phyloP scores from a whole-genome alignment of 2,329 filamentous ascomycete species.

The Albifimbria verrucaria region DNA sequence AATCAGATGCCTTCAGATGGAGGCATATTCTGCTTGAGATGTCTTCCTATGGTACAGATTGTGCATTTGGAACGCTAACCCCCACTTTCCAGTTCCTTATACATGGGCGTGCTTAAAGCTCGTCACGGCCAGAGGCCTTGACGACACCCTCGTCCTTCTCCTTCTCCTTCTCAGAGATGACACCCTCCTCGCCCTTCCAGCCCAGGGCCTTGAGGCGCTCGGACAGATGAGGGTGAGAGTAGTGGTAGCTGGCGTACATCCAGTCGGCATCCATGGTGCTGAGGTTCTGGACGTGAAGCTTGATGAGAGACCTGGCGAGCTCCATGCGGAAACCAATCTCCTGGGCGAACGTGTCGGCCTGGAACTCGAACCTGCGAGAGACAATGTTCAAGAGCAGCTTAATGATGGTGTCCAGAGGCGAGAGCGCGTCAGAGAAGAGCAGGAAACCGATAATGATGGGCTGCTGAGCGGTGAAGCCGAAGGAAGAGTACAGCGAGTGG shows the following conservation, averaged over 20 bases:
- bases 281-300: conserved; percentile 96
- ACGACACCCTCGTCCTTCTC: conserved; percentile 43
- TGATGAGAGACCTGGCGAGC: conserved; percentile 85
- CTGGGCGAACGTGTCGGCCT: conserved; percentile 88
- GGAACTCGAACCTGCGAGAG: conserved; percentile 91
- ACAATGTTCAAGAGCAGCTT: conserved; percentile 96
- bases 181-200: conserved; percentile 66
- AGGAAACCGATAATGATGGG: conserved; percentile 98
- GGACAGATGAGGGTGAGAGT: conserved; percentile 93
- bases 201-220: conserved; percentile 89
- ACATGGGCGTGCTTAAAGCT: conserved; percentile 55
- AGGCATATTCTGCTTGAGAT: no score
- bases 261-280: conserved; percentile 98
- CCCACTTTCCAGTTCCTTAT: not conserved
- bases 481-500: conserved; percentile 81
- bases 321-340: conserved; percentile 79
- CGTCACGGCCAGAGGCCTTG: conserved; percentile 72
- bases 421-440: conserved; percentile 93
- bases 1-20: no score
- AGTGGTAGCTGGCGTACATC: conserved; percentile 98
- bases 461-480: conserved; percentile 78
- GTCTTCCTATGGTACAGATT: no score
- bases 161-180: conserved; percentile 38
- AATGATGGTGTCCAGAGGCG: conserved; percentile 89
- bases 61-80: no score